A percentile compares a stretch with the other conserved stretches of the same genome.
Conservation (phyloP, 2,329 filamentous ascomycete genomes). For the Penicillium sp. region DNA sequence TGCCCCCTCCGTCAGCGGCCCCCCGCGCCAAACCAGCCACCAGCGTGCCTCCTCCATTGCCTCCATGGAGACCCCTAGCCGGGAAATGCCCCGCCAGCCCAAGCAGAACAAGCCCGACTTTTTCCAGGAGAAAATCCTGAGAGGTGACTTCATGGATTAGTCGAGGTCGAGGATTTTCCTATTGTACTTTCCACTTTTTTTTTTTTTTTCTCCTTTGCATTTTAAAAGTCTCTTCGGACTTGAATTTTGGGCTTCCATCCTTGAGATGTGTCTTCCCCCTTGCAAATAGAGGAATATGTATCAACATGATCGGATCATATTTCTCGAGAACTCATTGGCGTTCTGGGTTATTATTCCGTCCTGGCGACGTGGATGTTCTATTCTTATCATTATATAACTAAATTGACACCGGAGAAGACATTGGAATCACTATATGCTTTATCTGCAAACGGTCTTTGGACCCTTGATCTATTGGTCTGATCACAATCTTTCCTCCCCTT, state of each 20-base stretch:
- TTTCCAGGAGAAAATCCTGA: constrained; percentile 95
- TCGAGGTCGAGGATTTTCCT: background rate
- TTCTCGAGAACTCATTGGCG: background rate
- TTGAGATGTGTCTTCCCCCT: background rate
- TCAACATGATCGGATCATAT: constrained; percentile 1
- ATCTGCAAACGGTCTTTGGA: background rate
- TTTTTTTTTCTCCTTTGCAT: background rate
- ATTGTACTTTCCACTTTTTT: background rate
- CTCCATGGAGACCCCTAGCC: constrained; percentile 57
- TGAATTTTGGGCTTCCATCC: background rate
- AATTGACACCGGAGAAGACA: constrained; percentile 13
- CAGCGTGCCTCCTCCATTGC: constrained; percentile 48
- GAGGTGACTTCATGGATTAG: constrained; percentile 97
- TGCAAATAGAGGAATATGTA: constrained; percentile 1
- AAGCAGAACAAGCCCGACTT: constrained; percentile 76
- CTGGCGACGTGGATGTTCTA: constrained; percentile 13
- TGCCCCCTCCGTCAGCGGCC: constrained; percentile 51
- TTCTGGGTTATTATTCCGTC: constrained; percentile 3
- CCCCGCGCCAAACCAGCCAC: constrained; percentile 49
- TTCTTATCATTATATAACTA: constrained; percentile 5
- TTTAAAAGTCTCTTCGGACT: constrained; percentile 1
- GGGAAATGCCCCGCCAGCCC: constrained; percentile 48
- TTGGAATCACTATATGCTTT: background rate
- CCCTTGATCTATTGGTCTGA: background rate
- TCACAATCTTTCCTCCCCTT: background rate